These are phyloP conservation scores for Shiraia bambusicola DNA, from an alignment of 2,329 filamentous ascomycete genomes.

Conservation along the genomic window DNA sequence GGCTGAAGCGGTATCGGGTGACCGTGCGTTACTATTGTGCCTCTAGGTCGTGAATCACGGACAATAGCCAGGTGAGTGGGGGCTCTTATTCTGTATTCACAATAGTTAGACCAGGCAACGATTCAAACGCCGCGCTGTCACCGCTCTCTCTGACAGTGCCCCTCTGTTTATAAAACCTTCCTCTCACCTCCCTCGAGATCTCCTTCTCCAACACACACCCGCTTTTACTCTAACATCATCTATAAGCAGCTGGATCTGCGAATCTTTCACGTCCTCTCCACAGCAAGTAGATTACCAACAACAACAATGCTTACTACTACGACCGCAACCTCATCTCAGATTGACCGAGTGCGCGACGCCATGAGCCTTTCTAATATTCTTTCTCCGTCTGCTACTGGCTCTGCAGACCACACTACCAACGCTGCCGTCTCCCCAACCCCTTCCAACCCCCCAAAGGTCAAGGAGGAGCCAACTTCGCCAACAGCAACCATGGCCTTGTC, in stretches of 20 bases:
- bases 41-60: constrained; percentile 13
- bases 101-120: constrained; percentile 13
- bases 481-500: no score
- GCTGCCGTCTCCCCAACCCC: constrained; percentile 1
- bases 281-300: not conserved
- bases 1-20: constrained; percentile 12
- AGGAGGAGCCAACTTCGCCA: not conserved
- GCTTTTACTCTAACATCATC: not conserved
- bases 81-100: constrained; percentile 8
- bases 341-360: constrained; percentile 14
- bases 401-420: constrained; percentile 1
- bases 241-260: constrained; percentile 1
- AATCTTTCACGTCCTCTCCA: not conserved
- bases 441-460: constrained; percentile 9
- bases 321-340: constrained; percentile 1
- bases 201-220: constrained; percentile 8
- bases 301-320: constrained; percentile 10
- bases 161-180: constrained; percentile 17
- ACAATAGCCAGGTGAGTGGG: constrained; percentile 8
- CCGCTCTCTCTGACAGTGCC: constrained; percentile 16
- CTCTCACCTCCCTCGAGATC: constrained; percentile 33
- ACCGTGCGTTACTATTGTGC: constrained; percentile 8
- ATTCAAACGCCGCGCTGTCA: constrained; percentile 23
- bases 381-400: not conserved
- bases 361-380: constrained; percentile 33